phyloP scores from a whole-genome alignment of 2,329 filamentous ascomycete genomes.

The Talaromyces sp. region DNA sequence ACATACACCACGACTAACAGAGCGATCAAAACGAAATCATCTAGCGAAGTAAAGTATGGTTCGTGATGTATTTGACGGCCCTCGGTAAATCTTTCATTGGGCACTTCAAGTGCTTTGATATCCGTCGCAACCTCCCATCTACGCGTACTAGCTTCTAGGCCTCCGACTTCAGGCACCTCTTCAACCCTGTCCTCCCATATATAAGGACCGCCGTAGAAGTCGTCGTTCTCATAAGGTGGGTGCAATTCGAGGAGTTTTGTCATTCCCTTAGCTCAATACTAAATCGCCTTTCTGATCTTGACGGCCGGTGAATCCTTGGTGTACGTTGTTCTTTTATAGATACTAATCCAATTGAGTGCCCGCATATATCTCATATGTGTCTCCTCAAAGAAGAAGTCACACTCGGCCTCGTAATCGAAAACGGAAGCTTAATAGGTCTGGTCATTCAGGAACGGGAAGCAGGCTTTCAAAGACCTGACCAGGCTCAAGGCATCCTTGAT shows the following conservation, averaged over 20 bases:
- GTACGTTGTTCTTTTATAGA: constrained; percentile 17
- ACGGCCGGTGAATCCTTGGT: constrained; percentile 25
- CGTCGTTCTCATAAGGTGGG: neutral
- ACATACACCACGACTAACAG: neutral
- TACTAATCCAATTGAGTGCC: constrained; percentile 13
- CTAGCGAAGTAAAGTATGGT: neutral
- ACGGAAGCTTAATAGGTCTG: constrained; percentile 17
- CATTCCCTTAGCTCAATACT: constrained; percentile 5
- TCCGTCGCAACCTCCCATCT: constrained; percentile 15
- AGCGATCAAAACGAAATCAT: constrained; percentile 8
- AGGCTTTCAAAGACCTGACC: constrained; percentile 10
- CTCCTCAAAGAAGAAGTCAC: constrained; percentile 16
- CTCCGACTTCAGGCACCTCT: neutral
- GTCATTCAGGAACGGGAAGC: constrained; percentile 13
- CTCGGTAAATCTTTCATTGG: neutral
- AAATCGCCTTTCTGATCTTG: constrained; percentile 22
- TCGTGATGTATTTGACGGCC: constrained; percentile 17
- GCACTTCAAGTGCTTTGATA: neutral
- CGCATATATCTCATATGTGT: neutral
- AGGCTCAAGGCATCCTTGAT: constrained; percentile 9
- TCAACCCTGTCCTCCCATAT: neutral
- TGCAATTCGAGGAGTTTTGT: neutral
- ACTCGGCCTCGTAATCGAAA: constrained; percentile 8
- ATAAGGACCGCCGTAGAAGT: neutral
- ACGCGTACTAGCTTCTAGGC: neutral